Evolutionary conservation across 2,329 filamentous ascomycete species (phyloP).

Genomic region (Didymella sp.): DNA sequence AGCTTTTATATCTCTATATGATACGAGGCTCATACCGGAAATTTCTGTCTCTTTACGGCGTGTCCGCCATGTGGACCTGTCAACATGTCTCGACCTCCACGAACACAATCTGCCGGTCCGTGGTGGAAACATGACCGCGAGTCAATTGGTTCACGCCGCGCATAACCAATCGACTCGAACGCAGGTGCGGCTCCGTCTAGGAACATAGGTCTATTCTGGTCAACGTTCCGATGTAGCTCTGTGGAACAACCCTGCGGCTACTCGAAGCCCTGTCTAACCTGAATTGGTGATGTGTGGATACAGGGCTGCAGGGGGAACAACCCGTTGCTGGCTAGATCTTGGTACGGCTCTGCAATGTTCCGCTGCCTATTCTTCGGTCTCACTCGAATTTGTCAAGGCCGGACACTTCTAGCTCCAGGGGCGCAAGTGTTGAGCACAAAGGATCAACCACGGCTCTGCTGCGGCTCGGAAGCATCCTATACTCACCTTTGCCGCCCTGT

Average conservation of each 20-base stretch:
- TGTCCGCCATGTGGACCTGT: slow-evolving; percentile 15
- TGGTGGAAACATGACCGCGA: slow-evolving; percentile 4
- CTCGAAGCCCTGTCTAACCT: slow-evolving; percentile 3
- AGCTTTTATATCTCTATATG: slow-evolving; percentile 7
- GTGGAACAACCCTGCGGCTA: slow-evolving; percentile 17
- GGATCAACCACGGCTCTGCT: not conserved
- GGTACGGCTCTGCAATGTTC: slow-evolving; percentile 4
- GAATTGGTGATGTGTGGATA: slow-evolving; percentile 11
- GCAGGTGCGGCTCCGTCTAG: slow-evolving; percentile 3
- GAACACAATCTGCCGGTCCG: slow-evolving; percentile 3
- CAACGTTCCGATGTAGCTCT: slow-evolving; percentile 15
- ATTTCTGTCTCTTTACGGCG: slow-evolving; percentile 15
- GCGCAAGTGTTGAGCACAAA: not conserved
- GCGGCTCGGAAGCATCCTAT: not conserved
- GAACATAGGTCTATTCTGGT: slow-evolving; percentile 5
- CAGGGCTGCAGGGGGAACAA: not conserved
- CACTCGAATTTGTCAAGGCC: slow-evolving; percentile 7
- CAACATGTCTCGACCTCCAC: slow-evolving; percentile 12
- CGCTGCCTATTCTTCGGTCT: not conserved
- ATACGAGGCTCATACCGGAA: slow-evolving; percentile 7
- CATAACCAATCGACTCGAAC: slow-evolving; percentile 9
- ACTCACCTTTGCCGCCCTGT: not conserved
- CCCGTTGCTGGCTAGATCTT: slow-evolving; percentile 6
- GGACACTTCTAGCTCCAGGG: not conserved
- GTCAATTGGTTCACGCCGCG: slow-evolving; percentile 8